A percentile compares a stretch with the other conserved stretches of the same genome.
These are phyloP conservation scores for Plasmodium ovale DNA, from an alignment of 169 alveolate genomes.

Conservation along the genomic window DNA sequence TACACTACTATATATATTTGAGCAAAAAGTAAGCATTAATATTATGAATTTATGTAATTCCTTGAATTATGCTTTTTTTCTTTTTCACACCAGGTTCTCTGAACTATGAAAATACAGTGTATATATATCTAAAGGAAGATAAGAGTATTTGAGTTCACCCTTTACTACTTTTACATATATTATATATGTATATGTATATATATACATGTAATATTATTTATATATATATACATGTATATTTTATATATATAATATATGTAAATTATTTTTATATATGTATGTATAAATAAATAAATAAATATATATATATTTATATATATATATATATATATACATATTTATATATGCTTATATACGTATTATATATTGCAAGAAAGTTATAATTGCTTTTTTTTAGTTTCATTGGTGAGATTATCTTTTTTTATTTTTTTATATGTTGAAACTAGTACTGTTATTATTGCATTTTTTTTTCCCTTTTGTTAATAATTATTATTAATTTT, in stretches of 20 bases:
- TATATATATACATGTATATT: neutral
- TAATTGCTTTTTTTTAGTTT: neutral
- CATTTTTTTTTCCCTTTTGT: neutral
- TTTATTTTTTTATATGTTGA: neutral
- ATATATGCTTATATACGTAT: neutral
- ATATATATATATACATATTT: neutral
- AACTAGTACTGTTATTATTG: neutral
- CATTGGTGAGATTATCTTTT: neutral
- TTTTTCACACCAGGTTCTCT: neutral
- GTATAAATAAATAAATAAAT: neutral
- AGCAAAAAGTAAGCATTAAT: neutral
- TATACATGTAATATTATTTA: neutral
- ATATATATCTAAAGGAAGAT: neutral
- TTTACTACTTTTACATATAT: slow-evolving; percentile 6
- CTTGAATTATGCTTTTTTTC: neutral
- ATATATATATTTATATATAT: slow-evolving; percentile 11
- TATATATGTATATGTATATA: neutral
- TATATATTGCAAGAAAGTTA: neutral
- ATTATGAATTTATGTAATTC: neutral
- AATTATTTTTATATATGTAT: neutral
- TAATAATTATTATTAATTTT: neutral
- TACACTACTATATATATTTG: neutral
- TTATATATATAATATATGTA: no score
- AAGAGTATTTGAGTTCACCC: neutral
- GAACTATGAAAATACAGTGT: slow-evolving; percentile 3